A percentile compares a stretch with the other conserved stretches of the same genome.
phyloP scores from a whole-genome alignment of 345 rosid genomes.

The Bretschneidera sinensis region DNA sequence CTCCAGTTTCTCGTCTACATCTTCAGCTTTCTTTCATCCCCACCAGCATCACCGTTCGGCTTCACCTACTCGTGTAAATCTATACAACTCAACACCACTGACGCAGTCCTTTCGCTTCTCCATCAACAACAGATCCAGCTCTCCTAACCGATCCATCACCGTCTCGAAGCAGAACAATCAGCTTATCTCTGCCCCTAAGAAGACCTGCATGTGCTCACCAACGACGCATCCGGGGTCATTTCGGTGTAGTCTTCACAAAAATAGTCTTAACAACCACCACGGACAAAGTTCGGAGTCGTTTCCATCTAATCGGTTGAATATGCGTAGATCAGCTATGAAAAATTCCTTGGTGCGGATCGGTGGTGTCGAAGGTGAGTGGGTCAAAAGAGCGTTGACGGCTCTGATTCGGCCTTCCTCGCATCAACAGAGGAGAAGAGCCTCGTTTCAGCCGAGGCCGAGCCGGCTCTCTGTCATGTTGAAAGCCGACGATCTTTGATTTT shows the following conservation, averaged over 20 bases:
- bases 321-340: slow-evolving; percentile 87
- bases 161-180: slow-evolving; percentile 33
- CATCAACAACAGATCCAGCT: slow-evolving; percentile 48
- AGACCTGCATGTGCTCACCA: slow-evolving; percentile 85
- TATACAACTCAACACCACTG: slow-evolving; percentile 34
- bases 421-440: slow-evolving; percentile 60
- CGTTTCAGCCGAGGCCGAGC: slow-evolving; percentile 64
- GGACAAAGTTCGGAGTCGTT: slow-evolving; percentile 26
- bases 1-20: slow-evolving; percentile 43
- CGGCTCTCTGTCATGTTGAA: slow-evolving; percentile 69
- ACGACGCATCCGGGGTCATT: slow-evolving; percentile 85
- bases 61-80: slow-evolving; percentile 63
- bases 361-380: slow-evolving; percentile 94
- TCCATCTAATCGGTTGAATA: slow-evolving; percentile 55
- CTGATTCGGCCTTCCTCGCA: slow-evolving; percentile 87
- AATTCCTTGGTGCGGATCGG: slow-evolving; percentile 87
- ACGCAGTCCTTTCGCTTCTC: slow-evolving; percentile 51
- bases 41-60: slow-evolving; percentile 45
- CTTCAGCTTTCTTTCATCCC: slow-evolving; percentile 36
- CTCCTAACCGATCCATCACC: slow-evolving; percentile 48
- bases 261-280: slow-evolving; percentile 22
- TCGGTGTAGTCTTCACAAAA: slow-evolving; percentile 71
- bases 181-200: slow-evolving; percentile 38
- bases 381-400: slow-evolving; percentile 76
- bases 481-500: slow-evolving; percentile 30